Conservation (phyloP, 352 stramenopile species). For the Globisporangium cylindrosporum region DNA sequence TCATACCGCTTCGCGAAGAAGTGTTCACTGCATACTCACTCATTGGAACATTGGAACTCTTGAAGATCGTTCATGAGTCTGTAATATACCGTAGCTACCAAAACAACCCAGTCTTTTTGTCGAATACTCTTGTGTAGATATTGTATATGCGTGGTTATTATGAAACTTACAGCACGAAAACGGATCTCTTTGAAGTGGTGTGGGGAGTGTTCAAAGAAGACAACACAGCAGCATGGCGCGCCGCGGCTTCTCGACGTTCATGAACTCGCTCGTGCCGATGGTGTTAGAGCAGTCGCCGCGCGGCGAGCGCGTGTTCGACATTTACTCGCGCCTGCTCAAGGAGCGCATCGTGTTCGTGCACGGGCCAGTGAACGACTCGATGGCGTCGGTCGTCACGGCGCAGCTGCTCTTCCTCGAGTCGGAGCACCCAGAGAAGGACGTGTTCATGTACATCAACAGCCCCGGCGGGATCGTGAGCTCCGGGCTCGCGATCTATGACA, state of each 20-base stretch:
- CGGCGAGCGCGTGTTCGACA: slow-evolving; percentile 96
- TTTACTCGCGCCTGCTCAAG: slow-evolving; percentile 97
- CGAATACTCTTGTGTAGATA: background rate
- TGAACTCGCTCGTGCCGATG: slow-evolving; percentile 88
- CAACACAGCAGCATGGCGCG: slow-evolving; percentile 17
- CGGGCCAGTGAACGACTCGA: slow-evolving; percentile 89
- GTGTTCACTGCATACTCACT: background rate
- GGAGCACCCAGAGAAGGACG: slow-evolving; percentile 96
- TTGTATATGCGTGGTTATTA: background rate
- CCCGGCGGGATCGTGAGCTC: slow-evolving; percentile 96
- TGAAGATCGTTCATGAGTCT: background rate
- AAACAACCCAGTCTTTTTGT: background rate
- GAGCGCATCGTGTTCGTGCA: slow-evolving; percentile 98
- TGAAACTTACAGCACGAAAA: background rate
- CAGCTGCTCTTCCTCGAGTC: slow-evolving; percentile 95
- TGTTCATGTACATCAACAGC: slow-evolving; percentile 99
- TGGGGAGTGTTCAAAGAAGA: background rate
- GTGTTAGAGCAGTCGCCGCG: slow-evolving; percentile 91
- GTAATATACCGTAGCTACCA: background rate
- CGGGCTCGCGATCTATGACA: slow-evolving; percentile 98
- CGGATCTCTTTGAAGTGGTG: slow-evolving; percentile 1
- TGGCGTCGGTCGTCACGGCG: slow-evolving; percentile 80
- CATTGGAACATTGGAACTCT: background rate
- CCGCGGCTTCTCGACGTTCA: slow-evolving; percentile 50
- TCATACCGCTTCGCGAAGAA: background rate